These are phyloP conservation scores for Diddensiella santjacobensis DNA, from an alignment of 805 yeast genomes.

Conservation along the genomic window DNA sequence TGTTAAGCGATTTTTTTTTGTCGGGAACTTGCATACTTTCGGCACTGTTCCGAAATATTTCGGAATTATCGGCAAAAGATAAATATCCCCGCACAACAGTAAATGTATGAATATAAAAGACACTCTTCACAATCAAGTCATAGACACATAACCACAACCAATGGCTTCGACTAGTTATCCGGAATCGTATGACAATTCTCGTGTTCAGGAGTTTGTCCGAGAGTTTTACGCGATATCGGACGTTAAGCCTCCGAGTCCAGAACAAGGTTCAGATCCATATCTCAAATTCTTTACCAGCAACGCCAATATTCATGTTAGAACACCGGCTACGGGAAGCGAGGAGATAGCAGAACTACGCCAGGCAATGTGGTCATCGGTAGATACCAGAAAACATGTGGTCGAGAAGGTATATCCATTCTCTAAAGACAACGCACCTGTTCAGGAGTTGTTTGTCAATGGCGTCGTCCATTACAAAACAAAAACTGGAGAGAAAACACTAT, in stretches of 20 bases:
- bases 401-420: slow-evolving; percentile 7
- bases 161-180: background rate
- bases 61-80: too few species aligned
- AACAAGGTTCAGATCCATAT: slow-evolving; percentile 1
- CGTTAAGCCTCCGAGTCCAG: slow-evolving; percentile 3
- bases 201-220: background rate
- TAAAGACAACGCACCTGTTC: background rate
- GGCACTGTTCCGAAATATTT: too few species aligned
- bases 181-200: background rate
- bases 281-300: background rate
- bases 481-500: background rate
- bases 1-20: too few species aligned
- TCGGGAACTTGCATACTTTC: too few species aligned
- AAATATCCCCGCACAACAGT: too few species aligned
- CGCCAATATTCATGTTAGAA: background rate
- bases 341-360: slow-evolving; percentile 6
- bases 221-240: slow-evolving; percentile 6
- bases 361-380: slow-evolving; percentile 2
- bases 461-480: background rate
- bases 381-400: slow-evolving; percentile 1
- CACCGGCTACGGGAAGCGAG: slow-evolving; percentile 1
- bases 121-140: too few species aligned
- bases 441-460: background rate
- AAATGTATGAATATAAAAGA: too few species aligned
- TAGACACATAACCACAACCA: too few species aligned